Base-by-base conservation (phyloP, 2,329 filamentous ascomycete genomes). In the Aspergillus oerlinghausenensis region DNA sequence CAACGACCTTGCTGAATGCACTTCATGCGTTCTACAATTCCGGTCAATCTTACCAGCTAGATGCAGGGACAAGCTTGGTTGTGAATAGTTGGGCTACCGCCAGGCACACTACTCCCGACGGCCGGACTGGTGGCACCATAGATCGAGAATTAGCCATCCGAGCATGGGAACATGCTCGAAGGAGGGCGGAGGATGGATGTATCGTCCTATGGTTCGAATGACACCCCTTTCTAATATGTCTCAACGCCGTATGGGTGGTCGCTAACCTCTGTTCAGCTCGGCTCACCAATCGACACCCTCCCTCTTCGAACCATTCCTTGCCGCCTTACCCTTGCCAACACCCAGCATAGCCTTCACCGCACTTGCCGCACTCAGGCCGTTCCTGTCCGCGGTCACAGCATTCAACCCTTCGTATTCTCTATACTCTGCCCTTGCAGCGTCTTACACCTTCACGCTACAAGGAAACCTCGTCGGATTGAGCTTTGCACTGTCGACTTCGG, bases 21-120 rank as follows among this genome's bases (percentile, higher is more conserved):
- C 83, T 97, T 49, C 94, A 99, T 77, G 92, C 90, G 65, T 88
- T 89, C 69, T 97, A 96, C 74, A 83, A 90, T 50, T 86, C 89
- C 3, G 87, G 86, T 29, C 86, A 91, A 68, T 85, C 93, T n/a
- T 94, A 96, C 72, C 82, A 83, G 60, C 84, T 99, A 49, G 94
- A 99, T 74, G 87, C 92, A 50, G 91, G 90, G 64, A 94, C 92
- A 38, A 96, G 91, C 72, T 74, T 97, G 42, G 92, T 94, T 0
- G 91, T 97, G 63, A 97, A 97, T 77, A 97, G 92, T 56, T 97
- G 92, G 92, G 82, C 94, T 53, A 96, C 90, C 3, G 90, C 90
- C 19, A 82, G 85, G 28, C 89, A 89, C 63, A 78, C 83, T 25
- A 85, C 87, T 42, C 81, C 84, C 2, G 84, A 91, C 67, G 89